Evolutionary conservation across 768 basidiomycete species (phyloP).

Genomic region (Mycena haematopus): DNA sequence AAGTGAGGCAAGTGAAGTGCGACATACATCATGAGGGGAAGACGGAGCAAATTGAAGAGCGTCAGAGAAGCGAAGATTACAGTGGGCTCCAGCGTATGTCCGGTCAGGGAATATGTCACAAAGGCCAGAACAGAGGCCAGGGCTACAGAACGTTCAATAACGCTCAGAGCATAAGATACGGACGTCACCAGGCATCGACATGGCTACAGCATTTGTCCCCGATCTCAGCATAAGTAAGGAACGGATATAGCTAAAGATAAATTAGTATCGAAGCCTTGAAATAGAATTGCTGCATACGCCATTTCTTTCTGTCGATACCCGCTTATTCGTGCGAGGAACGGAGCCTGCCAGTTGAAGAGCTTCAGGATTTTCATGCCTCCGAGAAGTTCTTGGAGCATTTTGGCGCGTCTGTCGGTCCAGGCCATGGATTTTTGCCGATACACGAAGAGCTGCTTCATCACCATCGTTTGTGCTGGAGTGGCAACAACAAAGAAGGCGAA

Average conservation of each 20-base stretch:
- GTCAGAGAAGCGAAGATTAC: conserved; percentile 86
- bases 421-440: conserved; percentile 77
- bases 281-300: conserved; percentile 44
- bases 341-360: conserved; percentile 87
- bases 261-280: conserved; percentile 1
- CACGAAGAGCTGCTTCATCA: conserved; percentile 76
- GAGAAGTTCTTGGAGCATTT: conserved; percentile 87
- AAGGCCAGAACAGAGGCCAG: conserved; percentile 82
- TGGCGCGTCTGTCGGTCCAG: conserved; percentile 92
- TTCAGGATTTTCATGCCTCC: conserved; percentile 94
- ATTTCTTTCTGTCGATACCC: conserved; percentile 78
- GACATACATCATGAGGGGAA: conserved; percentile 77
- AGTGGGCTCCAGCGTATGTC: conserved; percentile 71
- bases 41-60: conserved; percentile 80
- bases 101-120: conserved; percentile 76
- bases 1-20: not conserved
- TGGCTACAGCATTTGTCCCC: conserved; percentile 69
- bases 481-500: conserved; percentile 69
- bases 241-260: conserved; percentile 59
- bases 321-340: conserved; percentile 77
- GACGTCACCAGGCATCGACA: conserved; percentile 65
- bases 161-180: not conserved
- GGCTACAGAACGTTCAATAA: conserved; percentile 27
- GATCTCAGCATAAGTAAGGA: conserved; percentile 69
- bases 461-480: conserved; percentile 73